Evolutionary conservation across 2,329 filamentous ascomycete genomes (phyloP).

Genomic region (Nemania sp.): DNA sequence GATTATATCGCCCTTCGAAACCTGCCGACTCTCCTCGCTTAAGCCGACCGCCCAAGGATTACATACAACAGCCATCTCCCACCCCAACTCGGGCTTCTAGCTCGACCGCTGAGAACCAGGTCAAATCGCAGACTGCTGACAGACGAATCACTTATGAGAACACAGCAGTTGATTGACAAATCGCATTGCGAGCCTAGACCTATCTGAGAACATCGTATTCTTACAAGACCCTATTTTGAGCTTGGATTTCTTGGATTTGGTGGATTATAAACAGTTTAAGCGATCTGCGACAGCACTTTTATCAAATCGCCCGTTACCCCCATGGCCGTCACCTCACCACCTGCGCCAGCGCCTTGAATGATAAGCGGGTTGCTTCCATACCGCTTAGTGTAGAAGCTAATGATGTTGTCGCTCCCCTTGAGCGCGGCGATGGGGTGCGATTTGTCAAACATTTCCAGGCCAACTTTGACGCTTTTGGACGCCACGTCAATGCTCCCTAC

Average conservation of each 20-base stretch:
- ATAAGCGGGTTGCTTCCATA: conserved; percentile 92
- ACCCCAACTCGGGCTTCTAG: conserved; percentile 12
- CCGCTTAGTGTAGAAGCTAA: conserved; percentile 96
- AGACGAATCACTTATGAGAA: conserved; percentile 25
- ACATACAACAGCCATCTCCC: conserved; percentile 18
- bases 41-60: conserved; percentile 25
- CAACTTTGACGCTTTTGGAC: conserved; percentile 84
- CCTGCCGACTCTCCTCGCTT: conserved; percentile 28
- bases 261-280: conserved; percentile 40
- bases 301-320: conserved; percentile 92
- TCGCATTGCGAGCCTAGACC: not conserved
- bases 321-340: conserved; percentile 96
- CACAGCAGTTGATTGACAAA: conserved; percentile 18
- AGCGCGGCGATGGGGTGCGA: conserved; percentile 90
- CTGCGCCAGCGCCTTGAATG: conserved; percentile 91
- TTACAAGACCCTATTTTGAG: conserved; percentile 13
- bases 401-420: conserved; percentile 98
- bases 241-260: conserved; percentile 16
- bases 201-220: conserved; percentile 6
- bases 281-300: conserved; percentile 79
- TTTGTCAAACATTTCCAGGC: conserved; percentile 84
- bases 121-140: conserved; percentile 17
- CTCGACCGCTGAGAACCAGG: conserved; percentile 19
- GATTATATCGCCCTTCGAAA: conserved; percentile 40
- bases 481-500: conserved; percentile 89